These are phyloP conservation scores for Talaromyces wortmannii DNA, from an alignment of 495 filamentous ascomycete species.

Conservation along the genomic window DNA sequence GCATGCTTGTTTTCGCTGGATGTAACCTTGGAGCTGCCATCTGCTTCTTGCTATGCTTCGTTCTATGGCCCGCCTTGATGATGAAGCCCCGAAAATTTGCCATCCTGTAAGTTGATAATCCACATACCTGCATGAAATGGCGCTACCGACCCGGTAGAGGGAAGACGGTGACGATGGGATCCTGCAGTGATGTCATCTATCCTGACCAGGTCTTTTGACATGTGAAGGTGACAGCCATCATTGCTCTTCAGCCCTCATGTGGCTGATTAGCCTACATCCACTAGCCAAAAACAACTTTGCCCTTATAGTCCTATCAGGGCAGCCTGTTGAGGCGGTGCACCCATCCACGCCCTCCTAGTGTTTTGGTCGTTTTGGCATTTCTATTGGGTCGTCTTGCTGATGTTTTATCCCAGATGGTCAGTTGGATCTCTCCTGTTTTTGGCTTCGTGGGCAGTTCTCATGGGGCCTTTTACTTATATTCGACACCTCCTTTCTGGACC, in stretches of 20 bases:
- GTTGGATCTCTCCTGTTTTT: constrained; percentile 88
- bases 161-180: too few relatives aligned
- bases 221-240: background rate
- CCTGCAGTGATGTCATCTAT: background rate
- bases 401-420: constrained; percentile 64
- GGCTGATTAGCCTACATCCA: background rate
- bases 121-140: background rate
- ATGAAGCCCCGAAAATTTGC: constrained; percentile 88
- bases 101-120: constrained; percentile 69
- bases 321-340: background rate
- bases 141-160: too few relatives aligned
- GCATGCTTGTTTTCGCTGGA: constrained; percentile 81
- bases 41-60: constrained; percentile 90
- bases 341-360: background rate
- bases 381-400: background rate
- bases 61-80: constrained; percentile 73
- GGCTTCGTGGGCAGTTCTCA: constrained; percentile 86
- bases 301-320: background rate
- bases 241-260: background rate
- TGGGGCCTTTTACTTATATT: constrained; percentile 77
- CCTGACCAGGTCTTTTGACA: background rate
- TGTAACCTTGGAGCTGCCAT: constrained; percentile 87
- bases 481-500: constrained; percentile 80
- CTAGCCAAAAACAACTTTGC: background rate
- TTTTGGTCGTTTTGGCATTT: background rate